phyloP scores from a whole-genome alignment of 192 early-diverging fungal genomes.

The Coemansia erecta region DNA sequence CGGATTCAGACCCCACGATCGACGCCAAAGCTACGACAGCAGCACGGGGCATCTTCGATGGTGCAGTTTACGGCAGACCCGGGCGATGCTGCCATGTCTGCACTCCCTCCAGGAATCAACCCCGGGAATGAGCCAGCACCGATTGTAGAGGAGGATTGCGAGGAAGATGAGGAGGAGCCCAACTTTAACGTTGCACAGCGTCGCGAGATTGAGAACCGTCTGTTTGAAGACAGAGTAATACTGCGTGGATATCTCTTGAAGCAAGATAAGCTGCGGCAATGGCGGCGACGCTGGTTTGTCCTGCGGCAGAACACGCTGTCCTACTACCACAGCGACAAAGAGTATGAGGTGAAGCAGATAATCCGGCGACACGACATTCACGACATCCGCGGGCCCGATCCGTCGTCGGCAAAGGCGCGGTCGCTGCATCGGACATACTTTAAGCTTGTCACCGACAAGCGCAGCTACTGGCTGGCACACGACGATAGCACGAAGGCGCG shows the following conservation, averaged over 20 bases:
- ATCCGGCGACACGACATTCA: constrained; percentile 37
- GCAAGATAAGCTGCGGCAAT: constrained; percentile 51
- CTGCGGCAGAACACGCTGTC: constrained; percentile 50
- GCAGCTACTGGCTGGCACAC: constrained; percentile 54
- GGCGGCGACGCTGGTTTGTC: constrained; percentile 56
- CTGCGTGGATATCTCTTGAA: constrained; percentile 49
- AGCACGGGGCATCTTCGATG: background rate
- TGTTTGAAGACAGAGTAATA: constrained; percentile 43
- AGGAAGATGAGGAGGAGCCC: constrained; percentile 49
- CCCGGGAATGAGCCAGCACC: constrained; percentile 32
- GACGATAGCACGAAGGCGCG: constrained; percentile 30
- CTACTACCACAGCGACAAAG: constrained; percentile 46
- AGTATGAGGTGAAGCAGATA: constrained; percentile 53
- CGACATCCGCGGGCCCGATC: constrained; percentile 44
- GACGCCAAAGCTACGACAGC: too few species aligned
- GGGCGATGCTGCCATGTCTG: constrained; percentile 2
- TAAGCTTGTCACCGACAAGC: constrained; percentile 37
- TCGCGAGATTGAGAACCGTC: constrained; percentile 39
- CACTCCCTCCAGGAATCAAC: constrained; percentile 34
- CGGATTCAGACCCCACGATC: too few species aligned
- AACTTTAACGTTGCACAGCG: constrained; percentile 48
- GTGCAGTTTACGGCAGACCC: constrained; percentile 6
- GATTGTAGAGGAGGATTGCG: constrained; percentile 19
- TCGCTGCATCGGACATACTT: constrained; percentile 46
- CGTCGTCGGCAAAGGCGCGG: constrained; percentile 45